Conservation (phyloP, 208 protist species). For the Wallacemonas sp. region DNA sequence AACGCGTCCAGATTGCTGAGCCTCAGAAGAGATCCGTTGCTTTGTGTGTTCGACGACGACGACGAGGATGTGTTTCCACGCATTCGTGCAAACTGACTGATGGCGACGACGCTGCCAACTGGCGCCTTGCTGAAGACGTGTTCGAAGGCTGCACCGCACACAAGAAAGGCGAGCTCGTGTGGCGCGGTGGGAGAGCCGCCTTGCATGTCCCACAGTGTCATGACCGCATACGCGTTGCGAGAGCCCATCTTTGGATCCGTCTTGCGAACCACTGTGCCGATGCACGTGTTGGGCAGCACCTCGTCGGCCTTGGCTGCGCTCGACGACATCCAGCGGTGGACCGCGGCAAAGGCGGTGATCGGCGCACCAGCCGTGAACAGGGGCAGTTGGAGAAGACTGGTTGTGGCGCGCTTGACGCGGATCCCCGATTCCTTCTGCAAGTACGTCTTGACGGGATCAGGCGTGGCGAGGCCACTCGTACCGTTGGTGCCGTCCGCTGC, state of each 20-base stretch:
- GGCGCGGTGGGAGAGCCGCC: constrained; percentile 39
- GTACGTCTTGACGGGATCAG: constrained; percentile 10
- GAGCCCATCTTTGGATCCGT: constrained; percentile 64
- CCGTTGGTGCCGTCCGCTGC: no score
- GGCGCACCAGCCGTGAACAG: constrained; percentile 60
- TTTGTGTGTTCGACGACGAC: no score
- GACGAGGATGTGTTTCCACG: constrained; percentile 2
- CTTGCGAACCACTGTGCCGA: constrained; percentile 67
- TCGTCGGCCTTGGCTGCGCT: neutral
- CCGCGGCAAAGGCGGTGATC: constrained; percentile 41
- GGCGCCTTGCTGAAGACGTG: constrained; percentile 51
- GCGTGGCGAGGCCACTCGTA: neutral
- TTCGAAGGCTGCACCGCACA: constrained; percentile 68
- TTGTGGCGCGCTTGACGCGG: constrained; percentile 54
- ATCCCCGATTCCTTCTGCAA: constrained; percentile 46
- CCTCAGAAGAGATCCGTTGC: constrained; percentile 25
- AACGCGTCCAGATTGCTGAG: constrained; percentile 37
- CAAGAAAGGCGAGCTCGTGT: constrained; percentile 52
- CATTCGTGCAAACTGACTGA: constrained; percentile 41
- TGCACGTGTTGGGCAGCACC: constrained; percentile 33
- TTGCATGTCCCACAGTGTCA: constrained; percentile 69
- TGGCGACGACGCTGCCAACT: constrained; percentile 49
- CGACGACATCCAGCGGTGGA: constrained; percentile 5
- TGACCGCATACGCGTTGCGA: constrained; percentile 44
- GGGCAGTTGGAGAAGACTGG: constrained; percentile 56